Evolutionary conservation across 2,329 filamentous ascomycete species (phyloP).

Genomic region (Ceratocystis harringtonii): DNA sequence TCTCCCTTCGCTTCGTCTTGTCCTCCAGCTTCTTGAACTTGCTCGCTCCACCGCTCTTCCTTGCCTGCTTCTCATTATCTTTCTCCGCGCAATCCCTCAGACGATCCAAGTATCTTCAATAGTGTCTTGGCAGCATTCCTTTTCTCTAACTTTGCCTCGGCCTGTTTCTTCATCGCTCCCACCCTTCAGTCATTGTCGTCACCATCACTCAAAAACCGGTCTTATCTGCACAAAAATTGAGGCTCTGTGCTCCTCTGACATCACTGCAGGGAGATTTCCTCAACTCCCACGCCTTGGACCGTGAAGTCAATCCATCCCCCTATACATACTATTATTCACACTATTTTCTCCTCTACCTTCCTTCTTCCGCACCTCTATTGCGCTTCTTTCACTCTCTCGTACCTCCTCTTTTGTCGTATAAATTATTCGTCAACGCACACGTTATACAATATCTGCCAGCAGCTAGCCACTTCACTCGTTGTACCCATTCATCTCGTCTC

Average conservation of each 20-base stretch:
- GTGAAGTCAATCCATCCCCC: background rate
- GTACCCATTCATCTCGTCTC: background rate
- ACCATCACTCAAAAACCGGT: background rate
- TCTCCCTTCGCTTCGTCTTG: background rate
- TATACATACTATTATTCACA: background rate
- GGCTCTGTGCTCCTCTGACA: constrained; percentile 7
- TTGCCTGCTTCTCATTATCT: background rate
- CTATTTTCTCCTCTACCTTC: background rate
- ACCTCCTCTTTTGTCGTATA: background rate
- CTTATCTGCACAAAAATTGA: background rate
- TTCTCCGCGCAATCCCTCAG: background rate
- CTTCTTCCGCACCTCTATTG: background rate
- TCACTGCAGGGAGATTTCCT: constrained; percentile 3
- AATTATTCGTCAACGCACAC: background rate
- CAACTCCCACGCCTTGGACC: background rate
- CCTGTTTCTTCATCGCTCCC: background rate
- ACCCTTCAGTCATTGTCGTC: background rate
- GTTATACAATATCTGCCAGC: no score
- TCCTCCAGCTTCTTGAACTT: background rate
- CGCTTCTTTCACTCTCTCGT: background rate
- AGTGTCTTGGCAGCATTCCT: background rate
- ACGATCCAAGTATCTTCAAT: background rate
- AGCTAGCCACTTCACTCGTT: background rate
- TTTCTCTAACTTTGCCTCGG: background rate
- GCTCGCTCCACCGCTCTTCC: background rate